A percentile compares a stretch with the other conserved stretches of the same genome.
These are phyloP conservation scores for Capsella rubella DNA, from an alignment of 441 rosid genomes.

Conservation along the genomic window DNA sequence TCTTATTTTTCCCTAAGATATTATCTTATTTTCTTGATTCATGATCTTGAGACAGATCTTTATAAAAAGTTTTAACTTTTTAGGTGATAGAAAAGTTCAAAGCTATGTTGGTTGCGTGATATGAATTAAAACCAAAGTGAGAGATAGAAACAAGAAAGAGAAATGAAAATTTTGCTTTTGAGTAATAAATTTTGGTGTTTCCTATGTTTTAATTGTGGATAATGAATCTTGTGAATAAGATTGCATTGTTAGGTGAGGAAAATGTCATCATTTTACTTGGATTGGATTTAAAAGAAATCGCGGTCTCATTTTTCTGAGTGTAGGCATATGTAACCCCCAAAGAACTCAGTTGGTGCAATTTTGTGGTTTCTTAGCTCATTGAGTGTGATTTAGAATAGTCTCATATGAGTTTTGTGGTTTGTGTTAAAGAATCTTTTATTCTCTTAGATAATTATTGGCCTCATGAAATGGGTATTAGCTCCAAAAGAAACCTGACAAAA, in stretches of 20 bases:
- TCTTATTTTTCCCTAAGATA: neutral
- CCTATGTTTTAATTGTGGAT: neutral
- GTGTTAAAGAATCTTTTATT: constrained; percentile 5
- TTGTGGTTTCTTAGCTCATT: neutral
- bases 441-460: constrained; percentile 14
- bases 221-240: neutral
- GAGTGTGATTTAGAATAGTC: neutral
- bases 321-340: no score
- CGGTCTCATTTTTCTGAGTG: neutral
- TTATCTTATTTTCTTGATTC: neutral
- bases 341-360: neutral
- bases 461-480: constrained; percentile 9
- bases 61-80: neutral
- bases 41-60: neutral
- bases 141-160: neutral
- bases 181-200: constrained; percentile 1
- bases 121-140: constrained; percentile 7
- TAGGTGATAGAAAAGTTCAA: constrained; percentile 3
- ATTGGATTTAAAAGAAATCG: neutral
- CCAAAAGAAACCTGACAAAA: neutral
- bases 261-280: neutral
- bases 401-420: constrained; percentile 11
- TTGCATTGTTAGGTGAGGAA: neutral
- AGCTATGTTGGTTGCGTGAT: neutral
- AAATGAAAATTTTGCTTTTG: neutral